Percentiles rank a stretch among this genome's conserved stretches.
Evolutionary conservation across 1,139 yeast genomes (phyloP).

Genomic region (Groenewaldozyma sp.): DNA sequence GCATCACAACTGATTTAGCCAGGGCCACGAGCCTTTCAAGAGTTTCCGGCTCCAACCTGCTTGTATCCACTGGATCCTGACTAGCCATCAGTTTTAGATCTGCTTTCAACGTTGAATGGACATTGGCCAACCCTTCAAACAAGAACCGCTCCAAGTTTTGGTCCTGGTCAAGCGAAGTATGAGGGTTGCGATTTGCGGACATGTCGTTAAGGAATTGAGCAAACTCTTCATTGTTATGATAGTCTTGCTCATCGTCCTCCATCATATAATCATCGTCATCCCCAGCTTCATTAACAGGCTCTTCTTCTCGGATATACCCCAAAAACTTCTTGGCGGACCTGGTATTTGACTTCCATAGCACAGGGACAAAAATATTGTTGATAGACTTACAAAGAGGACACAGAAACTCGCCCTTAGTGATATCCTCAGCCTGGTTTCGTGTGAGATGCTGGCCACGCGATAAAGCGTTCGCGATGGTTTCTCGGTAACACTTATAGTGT

Average conservation of each 20-base stretch:
- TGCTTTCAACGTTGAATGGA: not conserved
- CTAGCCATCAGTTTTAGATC: not conserved
- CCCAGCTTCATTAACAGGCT: constrained; percentile 5
- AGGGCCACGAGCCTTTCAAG: not conserved
- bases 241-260: not conserved
- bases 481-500: constrained; percentile 70
- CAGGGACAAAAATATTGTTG: constrained; percentile 75
- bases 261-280: constrained; percentile 7
- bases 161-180: not conserved
- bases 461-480: constrained; percentile 47
- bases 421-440: constrained; percentile 70
- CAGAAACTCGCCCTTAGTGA: constrained; percentile 60
- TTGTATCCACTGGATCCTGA: not conserved
- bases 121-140: not conserved
- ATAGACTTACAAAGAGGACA: constrained; percentile 90
- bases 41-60: not conserved
- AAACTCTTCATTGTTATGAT: not conserved
- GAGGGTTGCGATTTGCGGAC: not conserved
- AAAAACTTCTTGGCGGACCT: constrained; percentile 2
- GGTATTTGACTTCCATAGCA: constrained; percentile 36
- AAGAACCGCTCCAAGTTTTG: not conserved
- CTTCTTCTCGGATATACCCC: not conserved
- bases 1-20: constrained; percentile 1
- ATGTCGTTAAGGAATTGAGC: not conserved
- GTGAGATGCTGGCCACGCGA: constrained; percentile 63